phyloP scores from a whole-genome alignment of 805 yeast species.

The Dipodascopsis tothii region DNA sequence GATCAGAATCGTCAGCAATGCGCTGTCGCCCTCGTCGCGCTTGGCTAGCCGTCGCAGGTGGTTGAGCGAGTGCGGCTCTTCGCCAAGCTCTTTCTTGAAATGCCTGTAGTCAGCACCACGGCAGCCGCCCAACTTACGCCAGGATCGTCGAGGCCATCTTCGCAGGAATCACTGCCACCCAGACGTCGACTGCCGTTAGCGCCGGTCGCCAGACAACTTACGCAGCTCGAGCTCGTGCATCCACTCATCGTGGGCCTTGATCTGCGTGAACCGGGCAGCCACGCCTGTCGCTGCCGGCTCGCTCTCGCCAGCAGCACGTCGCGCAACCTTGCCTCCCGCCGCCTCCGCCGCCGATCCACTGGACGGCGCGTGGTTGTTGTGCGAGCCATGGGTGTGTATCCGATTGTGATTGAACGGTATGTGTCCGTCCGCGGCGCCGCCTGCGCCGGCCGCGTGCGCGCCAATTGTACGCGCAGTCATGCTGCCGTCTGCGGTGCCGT shows the following conservation, averaged over 20 bases:
- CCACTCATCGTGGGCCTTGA: slow-evolving; percentile 21
- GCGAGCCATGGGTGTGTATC: neutral
- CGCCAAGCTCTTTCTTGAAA: slow-evolving; percentile 30
- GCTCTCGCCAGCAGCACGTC: too few relatives aligned
- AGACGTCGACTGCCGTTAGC: slow-evolving; percentile 25
- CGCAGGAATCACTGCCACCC: slow-evolving; percentile 32
- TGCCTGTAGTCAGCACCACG: slow-evolving; percentile 11
- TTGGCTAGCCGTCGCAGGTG: slow-evolving; percentile 34
- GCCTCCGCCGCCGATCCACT: too few relatives aligned
- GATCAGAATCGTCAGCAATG: slow-evolving; percentile 34
- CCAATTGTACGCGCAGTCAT: too few relatives aligned
- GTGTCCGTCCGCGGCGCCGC: too few relatives aligned
- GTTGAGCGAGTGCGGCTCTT: slow-evolving; percentile 29
- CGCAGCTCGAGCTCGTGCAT: slow-evolving; percentile 21
- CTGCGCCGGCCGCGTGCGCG: too few relatives aligned
- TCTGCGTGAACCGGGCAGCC: neutral
- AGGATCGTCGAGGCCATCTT: slow-evolving; percentile 26
- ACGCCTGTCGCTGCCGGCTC: too few relatives aligned
- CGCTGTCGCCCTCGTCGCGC: slow-evolving; percentile 3
- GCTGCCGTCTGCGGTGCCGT: too few relatives aligned
- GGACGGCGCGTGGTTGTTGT: neutral
- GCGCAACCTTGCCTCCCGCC: too few relatives aligned
- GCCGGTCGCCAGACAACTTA: neutral
- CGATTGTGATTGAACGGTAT: neutral
- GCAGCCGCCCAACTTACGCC: slow-evolving; percentile 17